Conservation (phyloP, 768 basidiomycete genomes). For the Grammothele lineata region DNA sequence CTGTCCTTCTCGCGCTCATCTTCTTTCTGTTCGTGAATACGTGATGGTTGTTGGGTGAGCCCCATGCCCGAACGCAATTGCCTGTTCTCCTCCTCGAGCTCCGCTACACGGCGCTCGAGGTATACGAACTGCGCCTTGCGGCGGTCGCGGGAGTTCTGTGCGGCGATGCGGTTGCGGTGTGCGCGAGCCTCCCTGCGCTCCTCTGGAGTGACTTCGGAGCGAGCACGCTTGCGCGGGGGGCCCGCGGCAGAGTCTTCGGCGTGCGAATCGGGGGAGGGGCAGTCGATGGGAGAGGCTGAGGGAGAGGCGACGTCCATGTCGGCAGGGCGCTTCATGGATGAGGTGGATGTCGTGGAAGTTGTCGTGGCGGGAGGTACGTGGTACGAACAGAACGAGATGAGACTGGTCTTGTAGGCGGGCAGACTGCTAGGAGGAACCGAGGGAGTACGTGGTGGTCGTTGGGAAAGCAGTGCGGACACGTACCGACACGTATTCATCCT, state of each 20-base stretch:
- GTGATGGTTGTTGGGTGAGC: conserved; percentile 18
- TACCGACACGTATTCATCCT: conserved; percentile 22
- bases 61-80: conserved; percentile 54
- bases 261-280: conserved; percentile 18
- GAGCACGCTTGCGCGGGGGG: conserved; percentile 71
- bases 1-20: conserved; percentile 34
- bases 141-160: conserved; percentile 89
- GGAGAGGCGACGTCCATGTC: conserved; percentile 20
- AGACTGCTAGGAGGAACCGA: conserved; percentile 19
- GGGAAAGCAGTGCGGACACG: conserved; percentile 17
- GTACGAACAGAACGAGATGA: conserved; percentile 14
- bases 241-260: conserved; percentile 13
- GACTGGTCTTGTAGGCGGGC: conserved; percentile 25
- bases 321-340: conserved; percentile 26
- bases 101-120: conserved; percentile 87
- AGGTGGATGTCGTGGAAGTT: conserved; percentile 5
- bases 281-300: conserved; percentile 16
- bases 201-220: conserved; percentile 59
- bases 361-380: conserved; percentile 13
- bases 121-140: conserved; percentile 89
- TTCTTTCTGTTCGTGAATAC: conserved; percentile 22
- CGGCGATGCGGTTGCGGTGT: conserved; percentile 89
- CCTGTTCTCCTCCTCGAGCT: conserved; percentile 83
- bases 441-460: conserved; percentile 27
- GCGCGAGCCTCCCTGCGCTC: conserved; percentile 86